Percentiles rank a stretch among this genome's conserved stretches.
These are phyloP conservation scores for Neurospora sp. DNA, from an alignment of 495 filamentous ascomycete genomes.

Conservation along the genomic window DNA sequence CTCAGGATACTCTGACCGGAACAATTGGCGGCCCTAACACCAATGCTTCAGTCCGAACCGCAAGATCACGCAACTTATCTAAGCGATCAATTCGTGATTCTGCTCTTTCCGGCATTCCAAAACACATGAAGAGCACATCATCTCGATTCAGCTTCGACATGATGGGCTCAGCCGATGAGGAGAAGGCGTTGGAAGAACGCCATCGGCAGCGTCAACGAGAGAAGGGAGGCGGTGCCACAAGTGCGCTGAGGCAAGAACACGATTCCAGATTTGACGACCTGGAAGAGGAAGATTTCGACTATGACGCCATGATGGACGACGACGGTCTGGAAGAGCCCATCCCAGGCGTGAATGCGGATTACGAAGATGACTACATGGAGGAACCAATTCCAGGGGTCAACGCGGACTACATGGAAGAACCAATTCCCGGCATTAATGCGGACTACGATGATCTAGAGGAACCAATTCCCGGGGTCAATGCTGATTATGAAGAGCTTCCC, in stretches of 20 bases:
- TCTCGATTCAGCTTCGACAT: constrained; percentile 92
- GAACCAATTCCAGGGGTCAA: constrained; percentile 24
- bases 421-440: background rate
- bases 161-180: constrained; percentile 69
- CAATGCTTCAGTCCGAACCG: constrained; percentile 17
- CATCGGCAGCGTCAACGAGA: constrained; percentile 62
- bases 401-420: constrained; percentile 13
- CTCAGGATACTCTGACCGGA: constrained; percentile 19
- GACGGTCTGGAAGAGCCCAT: constrained; percentile 68
- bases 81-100: constrained; percentile 29
- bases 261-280: constrained; percentile 49
- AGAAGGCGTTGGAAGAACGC: constrained; percentile 76
- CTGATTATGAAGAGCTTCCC: constrained; percentile 44
- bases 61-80: constrained; percentile 24
- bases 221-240: constrained; percentile 22
- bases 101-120: constrained; percentile 46
- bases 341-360: constrained; percentile 62
- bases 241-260: constrained; percentile 6
- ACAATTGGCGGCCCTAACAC: constrained; percentile 4
- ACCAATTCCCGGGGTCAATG: constrained; percentile 64
- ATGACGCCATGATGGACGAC: constrained; percentile 58
- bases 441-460: constrained; percentile 68
- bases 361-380: constrained; percentile 37
- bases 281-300: constrained; percentile 58
- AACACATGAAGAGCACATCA: constrained; percentile 75